Base-by-base conservation (phyloP, 2,329 filamentous ascomycete genomes). In the Clonostachys sp. region DNA sequence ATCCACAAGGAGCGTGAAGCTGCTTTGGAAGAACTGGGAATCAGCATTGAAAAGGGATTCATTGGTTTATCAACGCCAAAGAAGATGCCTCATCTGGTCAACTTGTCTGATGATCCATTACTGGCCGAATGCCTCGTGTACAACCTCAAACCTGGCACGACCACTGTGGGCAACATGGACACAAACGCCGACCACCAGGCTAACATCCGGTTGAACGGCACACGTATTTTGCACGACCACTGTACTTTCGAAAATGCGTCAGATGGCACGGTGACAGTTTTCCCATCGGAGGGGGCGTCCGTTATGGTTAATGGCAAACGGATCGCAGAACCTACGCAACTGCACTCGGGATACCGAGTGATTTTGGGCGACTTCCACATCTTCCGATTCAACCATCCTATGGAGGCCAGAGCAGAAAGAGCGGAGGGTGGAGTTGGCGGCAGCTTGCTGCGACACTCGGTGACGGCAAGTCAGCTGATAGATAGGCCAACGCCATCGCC, bases 31-130 rank as follows among this genome's bases (percentile, higher is more conserved):
- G 94, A 99, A 65, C 79, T 99, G 41, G 94, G 94, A 54, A 97
- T 99, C 68, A 97, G 91, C 66, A 99, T 99, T 55, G 94, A 99
- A 63, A 99, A 99, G 66, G 94, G 94, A 7, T 96, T 96, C 61
- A 86, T 99, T 51, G 94, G 94, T 13, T 74, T 99, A 51, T 92
- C 90, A 50, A 97, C 91, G 17, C 94, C 94, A 1, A 99, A 99
- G 73, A 96, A 96, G 70, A 99, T 97, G 89, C 94, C 94, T 9
- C 94, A 99, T 82, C 72, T 99, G 68, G 94, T 99, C 68, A 99
- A 99, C 64, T 71, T 99, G 56, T 96, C 91, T n/a, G 89, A 94
- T 62, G 89, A 94, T 61, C 94, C 94, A 9, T 75, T 99, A 34
- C 78, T 99, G 41, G 91, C 92, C 6, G 94, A 99, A 70, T 99